Percentiles rank a stretch among this genome's conserved stretches.
Evolutionary conservation across 164 flowering plant species (phyloP).

Genomic region (Magnolia officinalis): DNA sequence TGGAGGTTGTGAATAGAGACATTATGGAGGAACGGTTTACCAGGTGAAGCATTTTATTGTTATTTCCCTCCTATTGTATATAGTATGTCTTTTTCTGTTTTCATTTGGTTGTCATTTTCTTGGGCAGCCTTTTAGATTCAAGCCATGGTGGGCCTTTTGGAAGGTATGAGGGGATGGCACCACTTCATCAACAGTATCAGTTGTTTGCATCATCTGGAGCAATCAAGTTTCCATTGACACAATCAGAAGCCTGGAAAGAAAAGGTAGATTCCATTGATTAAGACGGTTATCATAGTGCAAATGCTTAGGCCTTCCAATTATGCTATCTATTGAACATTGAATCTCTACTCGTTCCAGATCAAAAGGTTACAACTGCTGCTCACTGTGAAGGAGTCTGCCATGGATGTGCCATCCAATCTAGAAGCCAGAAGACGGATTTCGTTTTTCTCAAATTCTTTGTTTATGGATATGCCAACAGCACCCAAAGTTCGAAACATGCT

Average conservation of each 20-base stretch:
- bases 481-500: conserved; percentile 99
- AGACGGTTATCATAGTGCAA: background rate
- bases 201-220: conserved; percentile 83
- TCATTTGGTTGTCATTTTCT: background rate
- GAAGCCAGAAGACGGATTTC: conserved; percentile 96
- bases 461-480: conserved; percentile 96
- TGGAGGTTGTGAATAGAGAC: conserved; percentile 83
- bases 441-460: conserved; percentile 90
- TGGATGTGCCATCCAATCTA: conserved; percentile 96
- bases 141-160: conserved; percentile 57
- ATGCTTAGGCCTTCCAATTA: background rate
- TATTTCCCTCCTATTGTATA: background rate
- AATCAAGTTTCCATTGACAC: conserved; percentile 62
- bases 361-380: conserved; percentile 74
- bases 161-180: conserved; percentile 54
- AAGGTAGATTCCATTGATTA: conserved; percentile 40
- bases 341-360: conserved; percentile 41
- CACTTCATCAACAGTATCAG: conserved; percentile 63
- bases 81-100: background rate
- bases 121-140: conserved; percentile 62
- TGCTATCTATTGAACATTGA: background rate
- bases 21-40: conserved; percentile 72
- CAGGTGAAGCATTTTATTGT: conserved; percentile 32
- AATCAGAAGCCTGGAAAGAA: conserved; percentile 89
- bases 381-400: conserved; percentile 94